Evolutionary conservation across 768 basidiomycete genomes (phyloP), one percentile per base, ranked within the genome.

Genomic region (Clathrus columnatus): DNA sequence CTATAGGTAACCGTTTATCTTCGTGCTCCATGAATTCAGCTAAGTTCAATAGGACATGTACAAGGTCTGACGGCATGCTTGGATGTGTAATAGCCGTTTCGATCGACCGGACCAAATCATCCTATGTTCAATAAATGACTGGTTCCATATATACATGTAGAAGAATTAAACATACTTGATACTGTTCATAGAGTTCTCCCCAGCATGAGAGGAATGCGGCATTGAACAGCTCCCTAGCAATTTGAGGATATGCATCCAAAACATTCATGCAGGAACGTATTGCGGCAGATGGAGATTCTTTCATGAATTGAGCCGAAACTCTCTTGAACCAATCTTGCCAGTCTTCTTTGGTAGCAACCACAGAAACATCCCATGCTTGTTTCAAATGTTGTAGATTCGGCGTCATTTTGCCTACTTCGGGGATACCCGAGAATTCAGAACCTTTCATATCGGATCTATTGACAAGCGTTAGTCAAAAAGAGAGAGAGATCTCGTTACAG

Each of bases 21-120:
- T 98, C 94, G 62, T 97, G 95, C 68, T 98, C 96, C 90, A 98
- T 95, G 68, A 98, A 98, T 67, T 99, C 96, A 4, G 93, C 93
- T 23, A 98, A 78, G 68, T 93, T 93, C 54, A 99, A 78, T 16
- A 98, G 72, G 23, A 90, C 81, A 66, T 96, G 91, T 18, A 95
- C 87, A 26, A 98, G 76, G 47, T 98, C 95, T 1, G 90, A 78
- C 1, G 93, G 91, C 4, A 90, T 83, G 7, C 72, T 78, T 16
- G 77, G 72, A 3, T 91, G 87, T 0, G 80, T 84, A 58, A 98
- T 85, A 4, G 95, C 94, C 53, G 70, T 72, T 64, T 94, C 89
- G 47, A 99, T 89, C 1, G 91, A 84, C 21, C 85, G 83, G 41
- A 97, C 93, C 50, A 98, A 81, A 64, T 96, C 93, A 68, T 97